Evolutionary conservation across 2,329 filamentous ascomycete genomes (phyloP).

Genomic region (Didymellaceae sp.): DNA sequence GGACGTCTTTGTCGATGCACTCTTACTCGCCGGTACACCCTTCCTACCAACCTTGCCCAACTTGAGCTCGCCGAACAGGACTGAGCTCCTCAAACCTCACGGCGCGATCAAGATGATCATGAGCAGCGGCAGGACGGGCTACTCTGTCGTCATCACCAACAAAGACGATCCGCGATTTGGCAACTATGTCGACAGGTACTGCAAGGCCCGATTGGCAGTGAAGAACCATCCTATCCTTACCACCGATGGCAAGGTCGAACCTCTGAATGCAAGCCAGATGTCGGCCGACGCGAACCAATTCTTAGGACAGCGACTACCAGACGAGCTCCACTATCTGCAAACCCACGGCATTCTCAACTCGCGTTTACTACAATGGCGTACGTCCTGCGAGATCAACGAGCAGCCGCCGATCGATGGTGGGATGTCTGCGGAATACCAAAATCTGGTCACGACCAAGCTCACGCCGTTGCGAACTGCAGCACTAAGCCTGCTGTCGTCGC

Average conservation of each 20-base stretch:
- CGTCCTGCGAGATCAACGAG: conserved; percentile 77
- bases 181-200: conserved; percentile 85
- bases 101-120: conserved; percentile 82
- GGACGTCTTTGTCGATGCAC: conserved; percentile 80
- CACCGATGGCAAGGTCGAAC: conserved; percentile 76
- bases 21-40: conserved; percentile 81
- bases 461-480: conserved; percentile 77
- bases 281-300: conserved; percentile 88
- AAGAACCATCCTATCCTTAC: conserved; percentile 87
- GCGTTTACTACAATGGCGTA: conserved; percentile 80
- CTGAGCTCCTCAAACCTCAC: conserved; percentile 66
- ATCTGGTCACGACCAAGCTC: conserved; percentile 76
- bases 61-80: conserved; percentile 66
- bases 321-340: conserved; percentile 90
- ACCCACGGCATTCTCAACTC: conserved; percentile 81
- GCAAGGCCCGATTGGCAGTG: conserved; percentile 82
- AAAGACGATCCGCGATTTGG: conserved; percentile 77
- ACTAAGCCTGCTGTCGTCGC: conserved; percentile 77
- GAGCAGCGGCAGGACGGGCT: conserved; percentile 69
- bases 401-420: conserved; percentile 86
- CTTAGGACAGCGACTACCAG: conserved; percentile 85
- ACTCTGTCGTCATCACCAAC: conserved; percentile 76
- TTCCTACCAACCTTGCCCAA: conserved; percentile 82
- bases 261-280: conserved; percentile 74
- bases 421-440: conserved; percentile 79